Conservation (phyloP, 2,329 filamentous ascomycete species). For the Hypoxylon sp. region DNA sequence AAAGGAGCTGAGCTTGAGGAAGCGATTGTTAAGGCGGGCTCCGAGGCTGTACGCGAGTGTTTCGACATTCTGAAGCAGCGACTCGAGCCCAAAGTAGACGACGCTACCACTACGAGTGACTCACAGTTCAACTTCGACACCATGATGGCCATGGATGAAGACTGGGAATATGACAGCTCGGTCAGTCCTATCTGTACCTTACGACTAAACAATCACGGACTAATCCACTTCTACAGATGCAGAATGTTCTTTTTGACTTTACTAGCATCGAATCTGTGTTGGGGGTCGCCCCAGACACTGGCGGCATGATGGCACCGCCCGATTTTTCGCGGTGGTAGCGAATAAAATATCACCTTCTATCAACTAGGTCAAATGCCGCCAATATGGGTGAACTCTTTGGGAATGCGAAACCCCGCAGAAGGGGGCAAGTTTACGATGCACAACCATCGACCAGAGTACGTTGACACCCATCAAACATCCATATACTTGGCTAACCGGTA, state of each 20-base stretch:
- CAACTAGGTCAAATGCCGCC: not conserved
- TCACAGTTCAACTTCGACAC: conserved; percentile 45
- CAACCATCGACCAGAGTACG: not conserved
- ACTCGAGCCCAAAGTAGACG: conserved; percentile 32
- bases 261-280: conserved; percentile 45
- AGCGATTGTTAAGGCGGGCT: conserved; percentile 55
- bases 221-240: conserved; percentile 28
- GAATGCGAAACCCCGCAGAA: not conserved
- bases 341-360: not conserved
- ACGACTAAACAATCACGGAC: not conserved
- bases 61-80: conserved; percentile 53
- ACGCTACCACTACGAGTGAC: conserved; percentile 43
- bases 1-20: conserved; percentile 52
- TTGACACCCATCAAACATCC: not conserved
- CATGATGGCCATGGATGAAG: conserved; percentile 50
- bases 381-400: not conserved
- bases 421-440: not conserved
- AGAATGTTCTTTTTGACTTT: conserved; percentile 45
- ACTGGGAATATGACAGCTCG: conserved; percentile 54
- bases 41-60: conserved; percentile 53
- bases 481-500: not conserved
- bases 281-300: conserved; percentile 19
- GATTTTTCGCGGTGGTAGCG: conserved; percentile 33
- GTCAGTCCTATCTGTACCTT: conserved; percentile 33
- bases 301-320: conserved; percentile 15